Percentiles rank a stretch among this genome's conserved stretches.
Evolutionary conservation across 768 basidiomycete genomes (phyloP).

Genomic region (Lentinula edodes): DNA sequence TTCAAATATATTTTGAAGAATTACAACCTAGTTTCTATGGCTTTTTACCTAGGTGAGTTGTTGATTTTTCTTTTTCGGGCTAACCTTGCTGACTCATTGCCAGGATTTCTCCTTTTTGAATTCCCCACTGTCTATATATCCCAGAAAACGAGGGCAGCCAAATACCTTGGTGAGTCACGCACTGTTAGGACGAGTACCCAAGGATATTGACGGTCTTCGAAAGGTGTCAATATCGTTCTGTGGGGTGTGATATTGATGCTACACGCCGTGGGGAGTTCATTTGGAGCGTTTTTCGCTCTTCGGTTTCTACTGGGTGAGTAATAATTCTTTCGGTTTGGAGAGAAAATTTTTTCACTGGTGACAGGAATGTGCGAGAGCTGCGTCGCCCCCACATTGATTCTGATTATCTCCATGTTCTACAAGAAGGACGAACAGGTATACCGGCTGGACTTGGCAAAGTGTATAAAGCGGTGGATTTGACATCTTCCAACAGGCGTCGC

Average conservation of each 20-base stretch:
- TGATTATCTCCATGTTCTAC: slow-evolving; percentile 64
- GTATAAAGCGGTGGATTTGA: neutral
- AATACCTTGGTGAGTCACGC: slow-evolving; percentile 46
- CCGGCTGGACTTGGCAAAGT: neutral
- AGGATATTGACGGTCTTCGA: neutral
- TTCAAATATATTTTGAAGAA: slow-evolving; percentile 19
- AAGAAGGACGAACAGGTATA: slow-evolving; percentile 59
- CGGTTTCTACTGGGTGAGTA: slow-evolving; percentile 52
- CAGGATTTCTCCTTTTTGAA: slow-evolving; percentile 56
- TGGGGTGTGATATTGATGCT: slow-evolving; percentile 60
- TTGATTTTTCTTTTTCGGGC: neutral
- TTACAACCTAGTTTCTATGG: slow-evolving; percentile 59
- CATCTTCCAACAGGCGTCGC: slow-evolving; percentile 32
- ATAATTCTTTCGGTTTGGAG: neutral
- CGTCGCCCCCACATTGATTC: slow-evolving; percentile 56
- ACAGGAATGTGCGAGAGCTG: slow-evolving; percentile 65
- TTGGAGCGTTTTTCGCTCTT: slow-evolving; percentile 57
- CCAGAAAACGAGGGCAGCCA: slow-evolving; percentile 54
- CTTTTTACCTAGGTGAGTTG: slow-evolving; percentile 54
- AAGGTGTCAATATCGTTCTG: slow-evolving; percentile 51
- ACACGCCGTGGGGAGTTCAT: slow-evolving; percentile 50
- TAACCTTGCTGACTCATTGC: neutral
- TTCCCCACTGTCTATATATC: slow-evolving; percentile 64
- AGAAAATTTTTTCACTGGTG: neutral
- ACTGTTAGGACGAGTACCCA: neutral